phyloP scores from a whole-genome alignment of 2,329 filamentous ascomycete genomes.

The Geoglossum cookeanum region DNA sequence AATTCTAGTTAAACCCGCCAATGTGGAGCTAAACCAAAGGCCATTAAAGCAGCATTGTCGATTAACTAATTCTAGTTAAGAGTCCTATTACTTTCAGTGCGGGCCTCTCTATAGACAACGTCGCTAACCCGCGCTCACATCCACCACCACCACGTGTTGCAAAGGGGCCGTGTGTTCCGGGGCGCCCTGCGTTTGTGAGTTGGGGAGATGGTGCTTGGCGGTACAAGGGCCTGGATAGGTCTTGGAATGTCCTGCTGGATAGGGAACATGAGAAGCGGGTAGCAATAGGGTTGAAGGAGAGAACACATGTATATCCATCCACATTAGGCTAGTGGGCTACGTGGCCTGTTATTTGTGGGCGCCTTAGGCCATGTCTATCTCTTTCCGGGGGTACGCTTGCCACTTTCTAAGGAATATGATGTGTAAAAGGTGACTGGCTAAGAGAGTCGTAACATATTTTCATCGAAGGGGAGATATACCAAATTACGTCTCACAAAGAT shows the following conservation, averaged over 20 bases:
- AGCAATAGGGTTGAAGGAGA: constrained; percentile 44
- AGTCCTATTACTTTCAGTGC: too few relatives aligned
- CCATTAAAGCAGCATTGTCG: too few relatives aligned
- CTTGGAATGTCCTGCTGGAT: constrained; percentile 55
- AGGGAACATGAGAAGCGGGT: constrained; percentile 54
- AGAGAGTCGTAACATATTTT: too few relatives aligned
- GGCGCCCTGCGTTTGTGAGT: constrained; percentile 59
- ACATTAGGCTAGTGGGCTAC: constrained; percentile 20
- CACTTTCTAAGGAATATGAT: too few relatives aligned
- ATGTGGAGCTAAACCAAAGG: too few relatives aligned
- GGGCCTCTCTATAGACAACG: constrained; percentile 18
- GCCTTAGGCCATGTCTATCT: too few relatives aligned
- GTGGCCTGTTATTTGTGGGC: neutral
- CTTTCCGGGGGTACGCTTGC: too few relatives aligned
- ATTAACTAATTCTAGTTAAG: too few relatives aligned
- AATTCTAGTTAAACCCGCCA: too few relatives aligned
- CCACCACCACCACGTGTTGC: constrained; percentile 46
- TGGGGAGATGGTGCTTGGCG: constrained; percentile 60
- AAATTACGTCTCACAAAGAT: neutral
- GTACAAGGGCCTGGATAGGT: constrained; percentile 65
- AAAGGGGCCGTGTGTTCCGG: constrained; percentile 57
- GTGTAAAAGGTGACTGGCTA: too few relatives aligned
- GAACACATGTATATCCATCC: constrained; percentile 49
- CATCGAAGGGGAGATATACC: neutral
- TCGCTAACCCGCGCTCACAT: constrained; percentile 74